These are phyloP conservation scores for Ophiosphaerella narmari DNA, from an alignment of 2,329 filamentous ascomycete genomes.

Conservation along the genomic window DNA sequence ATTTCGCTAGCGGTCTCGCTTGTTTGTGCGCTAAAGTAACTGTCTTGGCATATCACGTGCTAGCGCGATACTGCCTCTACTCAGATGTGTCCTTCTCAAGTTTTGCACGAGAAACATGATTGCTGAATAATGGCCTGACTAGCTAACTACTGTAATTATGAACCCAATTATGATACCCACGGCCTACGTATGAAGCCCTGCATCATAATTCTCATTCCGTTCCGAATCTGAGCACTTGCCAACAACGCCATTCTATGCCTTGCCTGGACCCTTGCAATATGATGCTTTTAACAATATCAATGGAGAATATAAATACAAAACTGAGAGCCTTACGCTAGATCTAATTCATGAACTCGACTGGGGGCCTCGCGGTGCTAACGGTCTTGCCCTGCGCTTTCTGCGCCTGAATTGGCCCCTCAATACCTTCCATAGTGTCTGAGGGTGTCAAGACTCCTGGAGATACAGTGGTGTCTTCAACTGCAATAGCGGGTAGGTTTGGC, in stretches of 20 bases:
- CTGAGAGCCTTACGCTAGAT: not conserved
- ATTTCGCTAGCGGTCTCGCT: conserved; percentile 11
- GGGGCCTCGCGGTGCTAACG: conserved; percentile 43
- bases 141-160: too few species aligned
- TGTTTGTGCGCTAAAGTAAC: conserved; percentile 11
- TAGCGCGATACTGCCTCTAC: conserved; percentile 1
- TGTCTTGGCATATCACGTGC: conserved; percentile 12
- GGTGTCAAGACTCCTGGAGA: conserved; percentile 55
- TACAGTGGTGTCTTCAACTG: conserved; percentile 64
- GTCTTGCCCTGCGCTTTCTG: conserved; percentile 41
- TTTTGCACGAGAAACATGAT: too few species aligned
- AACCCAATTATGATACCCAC: too few species aligned
- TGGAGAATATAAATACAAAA: conserved; percentile 10
- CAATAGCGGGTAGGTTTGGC: conserved; percentile 64
- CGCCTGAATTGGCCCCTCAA: conserved; percentile 42
- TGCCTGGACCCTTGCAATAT: conserved; percentile 1
- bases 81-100: too few species aligned
- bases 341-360: conserved; percentile 47
- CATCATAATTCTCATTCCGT: not conserved
- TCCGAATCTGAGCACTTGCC: not conserved
- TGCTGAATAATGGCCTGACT: too few species aligned
- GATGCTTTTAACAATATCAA: conserved; percentile 21
- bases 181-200: too few species aligned
- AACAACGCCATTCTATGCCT: conserved; percentile 35
- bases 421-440: conserved; percentile 48